Base-by-base conservation (phyloP, 2,329 filamentous ascomycete species). In the Colletotrichum sp. region DNA sequence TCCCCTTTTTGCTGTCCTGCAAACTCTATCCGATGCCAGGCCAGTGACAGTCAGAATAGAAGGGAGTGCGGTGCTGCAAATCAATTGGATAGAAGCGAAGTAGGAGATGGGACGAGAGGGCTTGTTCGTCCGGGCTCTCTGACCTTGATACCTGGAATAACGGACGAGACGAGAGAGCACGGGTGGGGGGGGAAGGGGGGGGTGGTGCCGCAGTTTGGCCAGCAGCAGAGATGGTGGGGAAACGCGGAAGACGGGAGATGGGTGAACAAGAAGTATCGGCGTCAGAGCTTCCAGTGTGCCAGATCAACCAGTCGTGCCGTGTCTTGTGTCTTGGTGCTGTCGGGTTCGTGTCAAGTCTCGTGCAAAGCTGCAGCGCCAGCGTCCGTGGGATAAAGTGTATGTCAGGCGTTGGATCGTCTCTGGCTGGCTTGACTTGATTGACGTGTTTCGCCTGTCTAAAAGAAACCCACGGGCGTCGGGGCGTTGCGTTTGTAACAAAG, bases 71-170 rank as follows among this genome's bases (percentile, higher is more conserved):
- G 56, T 55, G 8, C 26, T 36, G 65, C 7, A 60, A 26, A 36
- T n/a, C 30, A 55, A 76, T 55, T 61, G 58, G 58, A 18, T 30
- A 21, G 64, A 76, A 67, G 70, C 70, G 48, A 76, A 61, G 56
- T 8, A 43, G 26, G 66, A 75, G 64, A 73, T 66, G 64, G 70
- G 73, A 73, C 65, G 73, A 73, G 32, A 71, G 32, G 73, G 38
- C 38, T 66, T 61, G 73, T 76, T 76, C 73, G 70, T 73, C 70
- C 73, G 60, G 66, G 60, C 36, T 72, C 60, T 71, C 34, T 68
- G 48, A 71, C 30, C n/a, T 75, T 66, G 71, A 75, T 70, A 66
- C 71, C 71, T 34, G 30, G 66, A 24, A 60, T 70, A 24, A 32
- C 52, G 74, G 52, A 58, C 26, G 43, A 69, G 62, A 70, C 32